Base-by-base conservation (phyloP, 2,329 filamentous ascomycete genomes). In the Fusarium sp. region DNA sequence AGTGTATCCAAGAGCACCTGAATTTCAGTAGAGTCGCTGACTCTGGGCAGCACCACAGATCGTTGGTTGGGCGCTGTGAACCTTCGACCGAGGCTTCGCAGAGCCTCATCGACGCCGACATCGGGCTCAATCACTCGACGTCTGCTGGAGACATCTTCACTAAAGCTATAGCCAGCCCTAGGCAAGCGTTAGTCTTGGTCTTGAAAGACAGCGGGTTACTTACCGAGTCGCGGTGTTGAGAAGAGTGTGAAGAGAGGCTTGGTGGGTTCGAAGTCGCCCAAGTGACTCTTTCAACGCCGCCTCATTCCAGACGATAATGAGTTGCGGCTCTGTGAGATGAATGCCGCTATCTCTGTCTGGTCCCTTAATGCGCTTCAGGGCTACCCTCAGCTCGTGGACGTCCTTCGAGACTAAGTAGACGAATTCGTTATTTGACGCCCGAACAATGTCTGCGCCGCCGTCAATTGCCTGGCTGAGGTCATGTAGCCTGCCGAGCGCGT, bases 301-400 rank as follows among this genome's bases (percentile, higher is more conserved):
- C 66, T 79, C 77, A 56, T 79, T 79, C 77, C 77, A 79, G 22
- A 79, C 74, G 54, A 79, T 79, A 45, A 79, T 72, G 57, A 79
- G 77, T 37, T 77, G 76, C 16, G 77, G 77, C 41, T 79, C 77
- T 48, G 39, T 71, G 14, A 79, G 68, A 39, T 76, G 74, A 63
- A 79, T 78, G 48, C 77, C 77, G 59, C 77, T 79, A 48, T 79
- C 77, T 68, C 77, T 68, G 45, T 77, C 77, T 24, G 78, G 77
- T 20, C 68, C 71, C 24, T 74, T 77, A 59, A 79, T 78, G 52
- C 77, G 77, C 52, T 77, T 79, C 58, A 79, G 59, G 35, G 77
- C 75, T 18, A 60, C 72, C 52, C 75, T 73, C 20, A 79, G 68
- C 48, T 78, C 73, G 54, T 79, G 74, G n/a, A 79, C 66, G 22